Evolutionary conservation across 2,329 filamentous ascomycete genomes (phyloP).

Genomic region (Ascochyta koolunga): DNA sequence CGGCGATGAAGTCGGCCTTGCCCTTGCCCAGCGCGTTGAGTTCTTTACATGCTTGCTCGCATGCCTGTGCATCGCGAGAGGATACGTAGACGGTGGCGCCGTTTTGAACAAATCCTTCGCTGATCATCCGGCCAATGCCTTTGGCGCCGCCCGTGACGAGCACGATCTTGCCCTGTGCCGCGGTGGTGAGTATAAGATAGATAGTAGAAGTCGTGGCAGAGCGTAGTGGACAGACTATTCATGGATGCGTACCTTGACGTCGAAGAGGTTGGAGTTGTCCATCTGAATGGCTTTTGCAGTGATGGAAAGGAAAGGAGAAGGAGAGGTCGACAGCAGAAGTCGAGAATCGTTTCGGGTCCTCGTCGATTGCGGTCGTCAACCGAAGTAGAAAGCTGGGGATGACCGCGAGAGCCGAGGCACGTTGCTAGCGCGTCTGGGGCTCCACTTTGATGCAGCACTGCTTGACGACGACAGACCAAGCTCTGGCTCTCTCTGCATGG

Average conservation of each 20-base stretch:
- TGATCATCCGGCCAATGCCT: slow-evolving; percentile 72
- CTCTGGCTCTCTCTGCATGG: too few relatives aligned
- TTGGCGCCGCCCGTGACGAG: slow-evolving; percentile 58
- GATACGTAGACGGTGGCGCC: slow-evolving; percentile 73
- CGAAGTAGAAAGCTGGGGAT: slow-evolving; percentile 26
- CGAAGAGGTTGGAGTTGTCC: slow-evolving; percentile 46
- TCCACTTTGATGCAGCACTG: background rate
- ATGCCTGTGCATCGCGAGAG: slow-evolving; percentile 66
- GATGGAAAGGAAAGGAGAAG: background rate
- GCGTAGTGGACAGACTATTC: too few relatives aligned
- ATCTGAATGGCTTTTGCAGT: slow-evolving; percentile 23
- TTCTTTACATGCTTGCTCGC: slow-evolving; percentile 64
- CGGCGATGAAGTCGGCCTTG: slow-evolving; percentile 64
- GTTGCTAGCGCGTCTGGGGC: background rate
- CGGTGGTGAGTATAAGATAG: slow-evolving; percentile 4
- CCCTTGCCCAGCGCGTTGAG: slow-evolving; percentile 63
- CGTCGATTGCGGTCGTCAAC: slow-evolving; percentile 13
- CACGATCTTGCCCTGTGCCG: slow-evolving; percentile 50
- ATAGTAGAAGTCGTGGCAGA: background rate
- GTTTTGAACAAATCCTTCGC: slow-evolving; percentile 68
- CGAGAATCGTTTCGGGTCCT: slow-evolving; percentile 10
- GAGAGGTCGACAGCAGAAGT: background rate
- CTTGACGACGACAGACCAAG: too few relatives aligned
- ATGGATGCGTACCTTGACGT: slow-evolving; percentile 39
- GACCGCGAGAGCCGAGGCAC: slow-evolving; percentile 29